These are phyloP conservation scores for Microdochium bolleyi DNA, from an alignment of 2,329 filamentous ascomycete species.

Conservation along the genomic window DNA sequence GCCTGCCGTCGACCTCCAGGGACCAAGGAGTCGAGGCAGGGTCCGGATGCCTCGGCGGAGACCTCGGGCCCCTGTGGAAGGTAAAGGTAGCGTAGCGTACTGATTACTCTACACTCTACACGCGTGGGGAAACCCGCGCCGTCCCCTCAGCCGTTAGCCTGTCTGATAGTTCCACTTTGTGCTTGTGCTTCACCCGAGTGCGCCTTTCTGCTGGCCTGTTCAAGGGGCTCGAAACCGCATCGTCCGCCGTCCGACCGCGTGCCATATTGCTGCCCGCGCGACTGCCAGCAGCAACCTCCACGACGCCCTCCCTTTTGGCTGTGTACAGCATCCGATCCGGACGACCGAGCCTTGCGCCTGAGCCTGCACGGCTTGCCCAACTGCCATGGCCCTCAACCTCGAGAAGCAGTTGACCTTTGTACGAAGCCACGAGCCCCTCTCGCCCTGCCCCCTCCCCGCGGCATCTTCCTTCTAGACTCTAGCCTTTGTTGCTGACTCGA, in stretches of 20 bases:
- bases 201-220: too few relatives aligned
- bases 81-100: too few relatives aligned
- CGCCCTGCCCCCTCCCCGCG: background rate
- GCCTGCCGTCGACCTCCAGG: too few relatives aligned
- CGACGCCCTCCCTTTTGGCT: background rate
- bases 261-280: background rate
- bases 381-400: conserved; percentile 60
- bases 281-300: background rate
- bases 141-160: too few relatives aligned
- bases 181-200: too few relatives aligned
- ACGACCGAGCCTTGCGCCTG: background rate
- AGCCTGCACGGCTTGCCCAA: background rate
- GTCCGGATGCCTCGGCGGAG: too few relatives aligned
- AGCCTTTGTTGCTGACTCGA: conserved; percentile 3
- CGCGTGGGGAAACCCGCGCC: too few relatives aligned
- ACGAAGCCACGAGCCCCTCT: conserved; percentile 26
- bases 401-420: conserved; percentile 80
- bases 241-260: background rate
- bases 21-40: too few relatives aligned
- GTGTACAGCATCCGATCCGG: background rate
- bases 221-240: too few relatives aligned
- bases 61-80: too few relatives aligned
- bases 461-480: conserved; percentile 1
- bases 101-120: too few relatives aligned
- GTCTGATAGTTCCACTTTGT: too few relatives aligned